Conservation (phyloP, 352 stramenopile genomes). For the Globisporangium cylindrosporum region DNA sequence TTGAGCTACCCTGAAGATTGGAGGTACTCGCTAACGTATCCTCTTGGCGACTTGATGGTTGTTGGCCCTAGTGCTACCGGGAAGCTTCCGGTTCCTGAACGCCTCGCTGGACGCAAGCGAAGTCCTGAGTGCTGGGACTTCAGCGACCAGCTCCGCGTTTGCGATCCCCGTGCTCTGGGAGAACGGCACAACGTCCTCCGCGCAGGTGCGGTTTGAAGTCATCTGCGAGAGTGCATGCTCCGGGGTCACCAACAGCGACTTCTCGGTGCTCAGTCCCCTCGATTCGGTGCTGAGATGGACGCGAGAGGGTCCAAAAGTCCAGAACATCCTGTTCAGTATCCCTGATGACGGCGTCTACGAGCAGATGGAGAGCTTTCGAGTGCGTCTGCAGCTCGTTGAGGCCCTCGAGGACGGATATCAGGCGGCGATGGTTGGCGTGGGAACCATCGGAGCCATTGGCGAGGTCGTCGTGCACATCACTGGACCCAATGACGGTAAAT, state of each 20-base stretch:
- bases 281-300: conserved; percentile 43
- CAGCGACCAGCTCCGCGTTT: conserved; percentile 9
- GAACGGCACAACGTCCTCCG: conserved; percentile 43
- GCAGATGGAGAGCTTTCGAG: conserved; percentile 39
- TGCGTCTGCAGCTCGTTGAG: conserved; percentile 36
- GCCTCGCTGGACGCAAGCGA: conserved; percentile 33
- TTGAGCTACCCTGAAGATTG: not conserved
- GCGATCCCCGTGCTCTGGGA: conserved; percentile 62
- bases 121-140: conserved; percentile 5
- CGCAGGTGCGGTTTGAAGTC: conserved; percentile 43
- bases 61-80: conserved; percentile 34
- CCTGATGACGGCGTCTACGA: conserved; percentile 53
- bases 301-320: conserved; percentile 24
- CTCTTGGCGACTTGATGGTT: not conserved
- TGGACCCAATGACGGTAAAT: conserved; percentile 51
- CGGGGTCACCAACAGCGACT: conserved; percentile 27
- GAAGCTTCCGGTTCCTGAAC: conserved; percentile 52
- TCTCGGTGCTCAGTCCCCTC: conserved; percentile 29
- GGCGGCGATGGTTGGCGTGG: conserved; percentile 18
- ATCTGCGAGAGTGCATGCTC: conserved; percentile 42
- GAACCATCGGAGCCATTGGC: conserved; percentile 36
- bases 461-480: conserved; percentile 50
- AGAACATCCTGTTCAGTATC: conserved; percentile 49
- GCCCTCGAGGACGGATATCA: conserved; percentile 13
- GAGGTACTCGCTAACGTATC: not conserved